Evolutionary conservation across 495 filamentous ascomycete genomes (phyloP), one percentile per base, ranked within the genome.

Genomic region (Penicillium bialowiezense): DNA sequence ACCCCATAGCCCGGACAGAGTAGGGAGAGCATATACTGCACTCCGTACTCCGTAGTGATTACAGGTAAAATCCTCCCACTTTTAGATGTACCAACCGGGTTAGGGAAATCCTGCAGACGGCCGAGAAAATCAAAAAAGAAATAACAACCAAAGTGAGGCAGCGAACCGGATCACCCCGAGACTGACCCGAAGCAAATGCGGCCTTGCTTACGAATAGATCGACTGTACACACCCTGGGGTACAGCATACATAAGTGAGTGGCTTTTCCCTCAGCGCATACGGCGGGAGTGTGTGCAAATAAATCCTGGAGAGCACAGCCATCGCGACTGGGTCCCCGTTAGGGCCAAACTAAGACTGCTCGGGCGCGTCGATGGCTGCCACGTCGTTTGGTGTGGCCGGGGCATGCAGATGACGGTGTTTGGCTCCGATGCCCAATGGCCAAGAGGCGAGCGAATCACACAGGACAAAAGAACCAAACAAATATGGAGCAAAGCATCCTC

Each of bases 81-180:
- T n/a, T n/a, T n/a, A n/a, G n/a, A n/a, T n/a, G n/a, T n/a, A n/a
- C n/a, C n/a, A n/a, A n/a, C n/a, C n/a, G n/a, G n/a, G n/a, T 26
- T 26, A 3, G 23, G 23, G 38, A 44, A 14, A 39, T 29, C 18
- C 23, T 44, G 44, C 39, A 56, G 43, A 44, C 29, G 41, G 17
- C 41, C 32, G 38, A 33, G 28, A 33, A 29, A 13, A 7, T 26
- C 23, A 40, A 28, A 28, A 36, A 38, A 3, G 1, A 29, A 28
- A 17, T 8, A 43, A n/a, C n/a, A 26, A 26, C 23, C 23, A 60
- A 71, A 75, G 68, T 73, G 72, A 73, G 70, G 72, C 72, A 65
- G 64, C 72, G 67, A 75, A 69, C 68, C 72, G 72, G 72, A 73
- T 69, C 53, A 46, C 53, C 46, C 51, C 51, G 56, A 63, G 41